Evolutionary conservation across 495 filamentous ascomycete genomes (phyloP), one percentile per base, ranked within the genome.

Genomic region (Xanthoparmelia taractica): DNA sequence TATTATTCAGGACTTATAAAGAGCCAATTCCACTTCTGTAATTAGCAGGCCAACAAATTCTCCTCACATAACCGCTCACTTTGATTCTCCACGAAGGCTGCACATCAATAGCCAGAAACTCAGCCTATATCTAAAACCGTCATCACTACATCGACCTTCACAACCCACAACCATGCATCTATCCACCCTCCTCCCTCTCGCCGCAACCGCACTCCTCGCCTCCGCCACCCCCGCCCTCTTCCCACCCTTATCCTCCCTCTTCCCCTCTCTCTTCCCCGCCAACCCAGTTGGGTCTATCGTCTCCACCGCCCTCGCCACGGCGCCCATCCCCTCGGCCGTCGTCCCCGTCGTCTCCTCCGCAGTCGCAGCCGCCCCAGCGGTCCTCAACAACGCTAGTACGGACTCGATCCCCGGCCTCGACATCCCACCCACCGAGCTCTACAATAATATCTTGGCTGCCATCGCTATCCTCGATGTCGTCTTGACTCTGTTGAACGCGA

Each of bases 221-320:
- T 27, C 37, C 18, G 56, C 65, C 55, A 63, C 45, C 13, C 65
- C 65, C 33, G 36, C 11, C 0, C 33, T 47, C 55, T 20, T 56
- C 36, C 63, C 37, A 47, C 23, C 45, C 1, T 27, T 25, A 27
- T 20, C 20, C 41, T 43, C 59, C 27, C 17, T 29, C 12, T 23
- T n/a, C 31, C 59, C 59, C 23, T 25, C 59, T 0, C 0, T 6
- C 0, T 37, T 58, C 33, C 61, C 61, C 3, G 34, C 27, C 27
- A 38, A 25, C 20, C 37, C 37, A 25, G 55, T 43, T 6, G 29
- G 23, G 25, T 8, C 54, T 2, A 64, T 58, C 55, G 6, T 20
- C 13, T n/a, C 47, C 48, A 20, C 20, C 13, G 45, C 57, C 25
- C 57, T 58, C 37, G 36, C 57, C 25, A 43, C 11, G 8, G 12